phyloP scores from a whole-genome alignment of 2,329 filamentous ascomycete genomes.

The Aspergillus quadrilineatus region DNA sequence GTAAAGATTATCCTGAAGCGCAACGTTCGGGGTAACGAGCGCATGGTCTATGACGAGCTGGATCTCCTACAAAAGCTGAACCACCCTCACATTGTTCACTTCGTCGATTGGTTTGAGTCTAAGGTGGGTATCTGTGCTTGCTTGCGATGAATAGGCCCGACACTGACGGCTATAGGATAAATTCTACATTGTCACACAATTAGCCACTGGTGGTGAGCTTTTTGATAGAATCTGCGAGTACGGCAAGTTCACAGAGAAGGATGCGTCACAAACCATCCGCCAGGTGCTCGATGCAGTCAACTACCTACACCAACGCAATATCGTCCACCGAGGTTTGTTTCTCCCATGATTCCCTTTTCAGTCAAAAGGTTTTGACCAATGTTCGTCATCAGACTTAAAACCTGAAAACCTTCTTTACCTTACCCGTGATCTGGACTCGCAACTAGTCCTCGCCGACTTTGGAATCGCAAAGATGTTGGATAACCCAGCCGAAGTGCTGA shows the following conservation, averaged over 20 bases:
- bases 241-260: conserved; percentile 97
- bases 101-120: conserved; percentile 99
- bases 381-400: conserved; percentile 71
- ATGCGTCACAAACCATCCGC: conserved; percentile 91
- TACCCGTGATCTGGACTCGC: conserved; percentile 71
- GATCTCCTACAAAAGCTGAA: conserved; percentile 86
- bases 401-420: conserved; percentile 96
- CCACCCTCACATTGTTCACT: conserved; percentile 94
- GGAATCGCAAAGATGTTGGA: conserved; percentile 98
- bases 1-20: conserved; percentile 99
- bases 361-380: conserved; percentile 5
- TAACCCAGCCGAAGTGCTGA: conserved; percentile 83
- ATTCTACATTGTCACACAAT: conserved; percentile 97
- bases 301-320: conserved; percentile 90
- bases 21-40: conserved; percentile 96
- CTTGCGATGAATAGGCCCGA: not conserved
- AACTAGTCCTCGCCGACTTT: conserved; percentile 92
- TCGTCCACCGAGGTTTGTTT: conserved; percentile 82
- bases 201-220: conserved; percentile 91
- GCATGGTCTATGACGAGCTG: conserved; percentile 98
- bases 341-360: not conserved
- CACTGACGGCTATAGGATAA: conserved; percentile 68
- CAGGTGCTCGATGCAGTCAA: conserved; percentile 91
- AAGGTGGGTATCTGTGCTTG: conserved; percentile 60
- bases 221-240: conserved; percentile 98